Evolutionary conservation across 140 eudicot species (phyloP).

Genomic region (Anethum foeniculum): DNA sequence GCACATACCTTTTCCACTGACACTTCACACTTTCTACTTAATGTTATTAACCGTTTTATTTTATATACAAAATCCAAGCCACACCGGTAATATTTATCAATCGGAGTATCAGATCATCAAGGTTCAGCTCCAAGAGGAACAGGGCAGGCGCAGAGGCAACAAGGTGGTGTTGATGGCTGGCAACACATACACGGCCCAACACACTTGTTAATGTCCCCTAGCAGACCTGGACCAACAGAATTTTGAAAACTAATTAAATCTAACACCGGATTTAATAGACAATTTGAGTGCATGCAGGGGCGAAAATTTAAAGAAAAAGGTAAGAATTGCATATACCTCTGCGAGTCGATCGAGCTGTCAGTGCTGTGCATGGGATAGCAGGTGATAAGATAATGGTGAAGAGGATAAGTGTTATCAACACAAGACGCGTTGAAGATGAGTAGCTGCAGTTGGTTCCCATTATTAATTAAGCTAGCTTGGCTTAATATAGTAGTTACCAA

Average conservation of each 20-base stretch:
- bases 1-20: too few species aligned
- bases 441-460: background rate
- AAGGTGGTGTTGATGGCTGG: background rate
- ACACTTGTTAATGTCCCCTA: background rate
- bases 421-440: background rate
- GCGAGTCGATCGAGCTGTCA: background rate
- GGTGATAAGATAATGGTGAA: background rate
- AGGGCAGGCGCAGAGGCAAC: slow-evolving; percentile 5
- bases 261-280: background rate
- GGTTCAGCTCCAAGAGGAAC: background rate
- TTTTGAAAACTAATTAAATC: background rate
- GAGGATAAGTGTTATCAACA: background rate
- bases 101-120: slow-evolving; percentile 5
- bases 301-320: background rate
- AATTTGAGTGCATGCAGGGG: background rate
- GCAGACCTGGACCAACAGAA: background rate
- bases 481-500: background rate
- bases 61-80: background rate
- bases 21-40: background rate
- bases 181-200: background rate
- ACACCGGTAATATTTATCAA: background rate
- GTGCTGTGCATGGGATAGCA: background rate
- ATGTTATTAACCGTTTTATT: background rate
- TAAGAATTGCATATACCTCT: background rate
- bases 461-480: background rate